Conservation (phyloP, 2,329 filamentous ascomycete species). For the Helotiales sp. region DNA sequence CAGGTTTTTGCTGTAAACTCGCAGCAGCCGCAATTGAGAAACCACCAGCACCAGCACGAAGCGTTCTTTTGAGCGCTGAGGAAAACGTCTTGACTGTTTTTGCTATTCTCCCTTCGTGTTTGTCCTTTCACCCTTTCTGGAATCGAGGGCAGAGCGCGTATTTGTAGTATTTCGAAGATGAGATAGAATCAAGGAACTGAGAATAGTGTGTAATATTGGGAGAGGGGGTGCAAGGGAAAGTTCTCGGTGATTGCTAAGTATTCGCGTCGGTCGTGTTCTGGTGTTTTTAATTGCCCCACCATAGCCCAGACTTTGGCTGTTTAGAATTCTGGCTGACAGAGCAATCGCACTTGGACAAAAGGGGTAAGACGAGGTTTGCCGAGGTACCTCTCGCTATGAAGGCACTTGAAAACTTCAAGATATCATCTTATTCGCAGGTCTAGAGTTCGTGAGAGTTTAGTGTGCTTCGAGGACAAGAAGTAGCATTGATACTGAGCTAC, state of each 20-base stretch:
- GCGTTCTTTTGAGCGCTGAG: conserved; percentile 72
- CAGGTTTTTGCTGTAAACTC: conserved; percentile 59
- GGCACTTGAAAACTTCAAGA: too few relatives aligned
- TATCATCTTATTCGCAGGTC: too few relatives aligned
- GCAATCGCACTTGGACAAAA: too few relatives aligned
- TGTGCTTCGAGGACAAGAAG: too few relatives aligned
- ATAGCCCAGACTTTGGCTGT: too few relatives aligned
- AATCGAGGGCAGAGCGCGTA: neutral
- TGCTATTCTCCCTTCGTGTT: neutral
- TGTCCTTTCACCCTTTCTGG: neutral
- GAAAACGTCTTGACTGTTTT: conserved; percentile 85
- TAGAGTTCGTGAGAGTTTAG: too few relatives aligned
- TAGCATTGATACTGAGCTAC: too few relatives aligned
- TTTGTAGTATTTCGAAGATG: neutral
- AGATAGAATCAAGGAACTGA: neutral
- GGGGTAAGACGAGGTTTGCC: too few relatives aligned
- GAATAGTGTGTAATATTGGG: too few relatives aligned
- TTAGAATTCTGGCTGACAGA: too few relatives aligned
- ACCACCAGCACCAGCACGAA: conserved; percentile 72
- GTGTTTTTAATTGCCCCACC: too few relatives aligned
- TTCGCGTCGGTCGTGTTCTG: neutral
- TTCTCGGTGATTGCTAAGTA: conserved; percentile 29
- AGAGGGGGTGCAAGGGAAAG: conserved; percentile 4
- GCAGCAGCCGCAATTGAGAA: conserved; percentile 72
- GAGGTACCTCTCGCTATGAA: too few relatives aligned